These are phyloP conservation scores for Onygena corvina DNA, from an alignment of 2,329 filamentous ascomycete genomes.

Conservation along the genomic window DNA sequence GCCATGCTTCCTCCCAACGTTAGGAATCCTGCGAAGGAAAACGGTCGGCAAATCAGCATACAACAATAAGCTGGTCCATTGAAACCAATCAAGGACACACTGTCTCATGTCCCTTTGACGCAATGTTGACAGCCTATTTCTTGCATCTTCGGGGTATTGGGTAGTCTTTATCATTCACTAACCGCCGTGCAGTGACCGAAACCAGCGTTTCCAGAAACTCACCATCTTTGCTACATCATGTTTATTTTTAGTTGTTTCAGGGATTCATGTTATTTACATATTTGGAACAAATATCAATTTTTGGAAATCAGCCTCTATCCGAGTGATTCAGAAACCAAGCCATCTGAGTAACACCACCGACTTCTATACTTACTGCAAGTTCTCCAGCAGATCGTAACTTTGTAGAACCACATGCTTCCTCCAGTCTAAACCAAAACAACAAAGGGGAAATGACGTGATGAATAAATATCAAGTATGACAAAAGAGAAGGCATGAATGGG, in stretches of 20 bases:
- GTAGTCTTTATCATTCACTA: too few species aligned
- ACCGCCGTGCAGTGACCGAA: too few species aligned
- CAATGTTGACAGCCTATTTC: too few species aligned
- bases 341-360: background rate
- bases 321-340: background rate
- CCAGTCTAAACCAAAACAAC: conserved; percentile 4
- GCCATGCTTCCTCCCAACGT: conserved; percentile 16
- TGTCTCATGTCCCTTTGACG: background rate
- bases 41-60: background rate
- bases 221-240: too few species aligned
- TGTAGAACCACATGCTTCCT: background rate
- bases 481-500: background rate
- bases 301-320: too few species aligned
- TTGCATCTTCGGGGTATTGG: too few species aligned
- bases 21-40: conserved; percentile 2
- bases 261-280: too few species aligned
- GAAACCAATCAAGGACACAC: background rate
- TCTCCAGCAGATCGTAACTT: background rate
- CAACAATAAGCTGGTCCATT: background rate
- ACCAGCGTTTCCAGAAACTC: too few species aligned
- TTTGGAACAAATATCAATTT: too few species aligned
- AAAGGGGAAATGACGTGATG: background rate
- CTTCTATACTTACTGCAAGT: background rate
- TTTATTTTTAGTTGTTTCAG: too few species aligned
- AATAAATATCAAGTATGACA: background rate